Evolutionary conservation across 148 eudicot genomes (phyloP).

Genomic region (Limonium bicolor): DNA sequence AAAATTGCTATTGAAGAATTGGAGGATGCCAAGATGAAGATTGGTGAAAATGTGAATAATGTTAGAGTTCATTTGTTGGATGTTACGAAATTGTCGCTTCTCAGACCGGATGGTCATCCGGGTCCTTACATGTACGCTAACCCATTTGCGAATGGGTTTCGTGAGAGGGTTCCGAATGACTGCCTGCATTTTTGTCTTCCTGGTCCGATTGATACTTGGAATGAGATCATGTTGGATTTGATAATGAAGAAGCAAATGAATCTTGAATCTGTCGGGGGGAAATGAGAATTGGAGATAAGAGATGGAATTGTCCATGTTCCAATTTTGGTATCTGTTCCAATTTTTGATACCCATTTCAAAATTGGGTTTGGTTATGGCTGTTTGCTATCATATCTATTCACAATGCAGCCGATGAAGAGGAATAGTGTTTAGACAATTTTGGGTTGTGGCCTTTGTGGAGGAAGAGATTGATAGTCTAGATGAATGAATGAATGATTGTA

Average conservation of each 20-base stretch:
- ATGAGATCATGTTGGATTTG: slow-evolving; percentile 62
- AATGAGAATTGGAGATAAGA: too few relatives aligned
- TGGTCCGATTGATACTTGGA: slow-evolving; percentile 86
- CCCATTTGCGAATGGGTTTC: slow-evolving; percentile 69
- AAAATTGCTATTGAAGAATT: slow-evolving; percentile 32
- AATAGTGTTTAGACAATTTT: too few relatives aligned
- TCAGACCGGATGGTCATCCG: slow-evolving; percentile 94
- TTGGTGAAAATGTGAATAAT: slow-evolving; percentile 2
- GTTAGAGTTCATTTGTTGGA: slow-evolving; percentile 52
- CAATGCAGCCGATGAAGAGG: too few relatives aligned
- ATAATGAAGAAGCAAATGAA: slow-evolving; percentile 14
- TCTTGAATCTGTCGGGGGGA: not conserved
- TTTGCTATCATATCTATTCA: too few relatives aligned
- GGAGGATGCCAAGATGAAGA: slow-evolving; percentile 18
- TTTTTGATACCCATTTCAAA: not conserved
- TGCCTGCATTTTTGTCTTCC: slow-evolving; percentile 96
- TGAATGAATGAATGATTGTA: too few relatives aligned
- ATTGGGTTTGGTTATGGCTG: not conserved
- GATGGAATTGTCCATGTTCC: not conserved
- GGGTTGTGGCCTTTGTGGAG: too few relatives aligned
- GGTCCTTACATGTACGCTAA: slow-evolving; percentile 67
- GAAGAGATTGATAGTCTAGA: not conserved
- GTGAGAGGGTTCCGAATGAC: slow-evolving; percentile 61
- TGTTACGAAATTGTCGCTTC: slow-evolving; percentile 45
- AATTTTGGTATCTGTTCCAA: not conserved